Conservation (phyloP, 495 filamentous ascomycete genomes). For the Daldinia grandis region DNA sequence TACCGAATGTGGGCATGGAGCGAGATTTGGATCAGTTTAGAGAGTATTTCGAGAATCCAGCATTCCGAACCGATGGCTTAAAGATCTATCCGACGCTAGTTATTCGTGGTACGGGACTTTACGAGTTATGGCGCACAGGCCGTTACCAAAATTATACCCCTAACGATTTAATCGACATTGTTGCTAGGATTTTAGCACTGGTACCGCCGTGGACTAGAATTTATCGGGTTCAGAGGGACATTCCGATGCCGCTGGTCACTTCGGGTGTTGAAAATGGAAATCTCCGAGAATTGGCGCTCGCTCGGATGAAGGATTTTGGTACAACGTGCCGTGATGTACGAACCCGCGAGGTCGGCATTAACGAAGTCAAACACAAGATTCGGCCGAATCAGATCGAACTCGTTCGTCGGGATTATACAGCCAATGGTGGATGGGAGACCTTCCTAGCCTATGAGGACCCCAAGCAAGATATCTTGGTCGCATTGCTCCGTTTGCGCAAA, state of each 20-base stretch:
- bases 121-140: conserved; percentile 96
- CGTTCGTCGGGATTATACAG: conserved; percentile 91
- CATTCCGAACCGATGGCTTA: conserved; percentile 95
- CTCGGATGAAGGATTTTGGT: conserved; percentile 98
- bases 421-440: conserved; percentile 97
- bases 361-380: conserved; percentile 98
- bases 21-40: conserved; percentile 95
- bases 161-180: conserved; percentile 92
- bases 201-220: conserved; percentile 98
- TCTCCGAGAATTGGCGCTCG: conserved; percentile 88
- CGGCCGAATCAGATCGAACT: conserved; percentile 95
- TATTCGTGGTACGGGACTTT: conserved; percentile 95
- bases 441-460: conserved; percentile 98
- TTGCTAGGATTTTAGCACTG: conserved; percentile 91
- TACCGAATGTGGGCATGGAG: conserved; percentile 98
- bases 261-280: conserved; percentile 98
- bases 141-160: conserved; percentile 98
- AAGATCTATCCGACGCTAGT: conserved; percentile 99
- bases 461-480: conserved; percentile 97
- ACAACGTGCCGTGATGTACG: conserved; percentile 98
- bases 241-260: conserved; percentile 97
- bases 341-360: conserved; percentile 96
- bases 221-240: conserved; percentile 97
- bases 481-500: conserved; percentile 86
- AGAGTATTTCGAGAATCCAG: conserved; percentile 97